Percentiles rank a stretch among this genome's conserved stretches.
Evolutionary conservation across 257 asterid species (phyloP).

Genomic region (Cynanchum wilfordii): DNA sequence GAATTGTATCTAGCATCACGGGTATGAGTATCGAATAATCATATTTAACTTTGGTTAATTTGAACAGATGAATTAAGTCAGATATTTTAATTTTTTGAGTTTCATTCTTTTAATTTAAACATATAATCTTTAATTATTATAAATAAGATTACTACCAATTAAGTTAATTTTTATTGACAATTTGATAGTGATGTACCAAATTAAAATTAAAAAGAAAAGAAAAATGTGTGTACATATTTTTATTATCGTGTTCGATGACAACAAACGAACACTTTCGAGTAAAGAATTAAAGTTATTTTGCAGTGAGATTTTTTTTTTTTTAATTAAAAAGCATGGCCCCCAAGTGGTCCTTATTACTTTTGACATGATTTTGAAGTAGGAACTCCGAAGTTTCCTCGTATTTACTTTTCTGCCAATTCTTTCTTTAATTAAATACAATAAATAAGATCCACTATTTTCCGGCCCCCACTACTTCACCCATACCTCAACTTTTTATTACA

Average conservation of each 20-base stretch:
- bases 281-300: neutral
- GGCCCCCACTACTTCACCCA: neutral
- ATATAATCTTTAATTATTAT: too few species aligned
- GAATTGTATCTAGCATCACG: too few species aligned
- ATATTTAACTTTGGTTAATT: too few species aligned
- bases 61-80: too few species aligned
- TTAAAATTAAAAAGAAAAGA: neutral
- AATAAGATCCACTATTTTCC: neutral
- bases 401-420: neutral
- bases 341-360: neutral
- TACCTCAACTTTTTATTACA: too few species aligned
- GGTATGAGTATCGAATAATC: too few species aligned
- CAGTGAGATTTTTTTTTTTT: too few species aligned
- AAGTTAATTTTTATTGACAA: too few species aligned
- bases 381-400: slow-evolving; percentile 4
- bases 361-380: neutral
- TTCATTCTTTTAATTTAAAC: too few species aligned
- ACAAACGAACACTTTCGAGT: slow-evolving; percentile 3
- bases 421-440: neutral
- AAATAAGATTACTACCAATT: neutral
- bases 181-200: too few species aligned
- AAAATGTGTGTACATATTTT: too few species aligned
- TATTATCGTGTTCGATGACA: neutral
- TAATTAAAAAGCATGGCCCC: neutral
- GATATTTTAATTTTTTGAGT: too few species aligned